Evolutionary conservation across 192 early-diverging fungal species (phyloP).

Genomic region (Spizellomyces sp.): DNA sequence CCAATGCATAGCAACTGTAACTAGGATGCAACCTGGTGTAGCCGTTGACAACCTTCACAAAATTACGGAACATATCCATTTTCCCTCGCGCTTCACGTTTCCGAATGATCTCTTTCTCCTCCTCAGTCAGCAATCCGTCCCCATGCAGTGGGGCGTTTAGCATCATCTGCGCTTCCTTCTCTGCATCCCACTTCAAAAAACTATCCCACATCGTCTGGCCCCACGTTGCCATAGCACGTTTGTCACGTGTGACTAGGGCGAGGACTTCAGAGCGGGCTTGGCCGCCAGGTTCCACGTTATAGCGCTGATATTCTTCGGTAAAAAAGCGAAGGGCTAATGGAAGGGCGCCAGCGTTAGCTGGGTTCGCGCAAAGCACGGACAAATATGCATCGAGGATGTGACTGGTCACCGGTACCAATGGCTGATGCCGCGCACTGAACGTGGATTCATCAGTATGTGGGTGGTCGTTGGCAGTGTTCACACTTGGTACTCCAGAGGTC

Average conservation of each 20-base stretch:
- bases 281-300: slow-evolving; percentile 6
- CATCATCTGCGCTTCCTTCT: slow-evolving; percentile 27
- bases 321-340: not conserved
- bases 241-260: slow-evolving; percentile 9
- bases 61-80: slow-evolving; percentile 21
- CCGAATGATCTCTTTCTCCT: slow-evolving; percentile 33
- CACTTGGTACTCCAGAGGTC: too few species aligned
- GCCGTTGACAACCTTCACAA: slow-evolving; percentile 27
- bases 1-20: slow-evolving; percentile 10
- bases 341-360: not conserved
- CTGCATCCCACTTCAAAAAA: slow-evolving; percentile 35
- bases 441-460: too few species aligned
- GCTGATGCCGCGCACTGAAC: too few species aligned
- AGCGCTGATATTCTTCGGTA: slow-evolving; percentile 15
- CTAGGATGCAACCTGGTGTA: not conserved
- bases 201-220: slow-evolving; percentile 32
- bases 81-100: slow-evolving; percentile 17
- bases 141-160: not conserved
- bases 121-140: slow-evolving; percentile 3
- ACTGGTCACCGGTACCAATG: too few species aligned
- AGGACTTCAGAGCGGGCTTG: slow-evolving; percentile 9
- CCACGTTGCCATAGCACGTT: slow-evolving; percentile 12
- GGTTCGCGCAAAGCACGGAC: not conserved
- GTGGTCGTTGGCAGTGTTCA: too few species aligned
- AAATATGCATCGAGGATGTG: not conserved